Evolutionary conservation across 2,329 filamentous ascomycete genomes (phyloP).

Genomic region (Orbilia ellipsospora): DNA sequence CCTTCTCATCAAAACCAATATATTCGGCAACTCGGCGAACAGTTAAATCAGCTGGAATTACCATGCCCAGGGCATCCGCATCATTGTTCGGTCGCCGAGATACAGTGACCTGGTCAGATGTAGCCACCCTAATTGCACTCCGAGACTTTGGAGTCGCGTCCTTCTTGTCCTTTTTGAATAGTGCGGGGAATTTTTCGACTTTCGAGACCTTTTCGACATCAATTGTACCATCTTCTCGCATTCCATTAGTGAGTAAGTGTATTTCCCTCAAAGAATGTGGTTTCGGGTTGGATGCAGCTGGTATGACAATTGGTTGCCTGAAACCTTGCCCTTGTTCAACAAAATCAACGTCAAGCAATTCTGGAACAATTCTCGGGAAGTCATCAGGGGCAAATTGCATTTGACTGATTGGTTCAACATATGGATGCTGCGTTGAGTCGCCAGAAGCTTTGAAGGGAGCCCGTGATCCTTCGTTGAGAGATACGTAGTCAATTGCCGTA

Average conservation of each 20-base stretch:
- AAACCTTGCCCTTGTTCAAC: slow-evolving; percentile 72
- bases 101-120: slow-evolving; percentile 65
- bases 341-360: slow-evolving; percentile 72
- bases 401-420: slow-evolving; percentile 73
- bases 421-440: slow-evolving; percentile 74
- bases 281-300: slow-evolving; percentile 70
- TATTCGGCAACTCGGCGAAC: slow-evolving; percentile 73
- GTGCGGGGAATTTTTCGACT: slow-evolving; percentile 43
- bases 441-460: slow-evolving; percentile 72
- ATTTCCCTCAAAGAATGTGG: slow-evolving; percentile 61
- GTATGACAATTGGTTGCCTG: slow-evolving; percentile 75
- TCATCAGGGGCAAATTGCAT: slow-evolving; percentile 71
- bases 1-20: slow-evolving; percentile 71
- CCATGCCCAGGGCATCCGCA: slow-evolving; percentile 74
- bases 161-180: slow-evolving; percentile 55
- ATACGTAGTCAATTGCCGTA: slow-evolving; percentile 75
- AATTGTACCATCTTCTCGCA: slow-evolving; percentile 42
- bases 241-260: slow-evolving; percentile 45
- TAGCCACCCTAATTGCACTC: slow-evolving; percentile 63
- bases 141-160: slow-evolving; percentile 56
- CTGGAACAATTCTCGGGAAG: slow-evolving; percentile 73
- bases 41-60: slow-evolving; percentile 73
- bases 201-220: slow-evolving; percentile 49
- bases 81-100: slow-evolving; percentile 63
- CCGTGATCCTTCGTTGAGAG: slow-evolving; percentile 70